These are phyloP conservation scores for Ceratocystis huliohia DNA, from an alignment of 2,329 filamentous ascomycete genomes.

Conservation along the genomic window DNA sequence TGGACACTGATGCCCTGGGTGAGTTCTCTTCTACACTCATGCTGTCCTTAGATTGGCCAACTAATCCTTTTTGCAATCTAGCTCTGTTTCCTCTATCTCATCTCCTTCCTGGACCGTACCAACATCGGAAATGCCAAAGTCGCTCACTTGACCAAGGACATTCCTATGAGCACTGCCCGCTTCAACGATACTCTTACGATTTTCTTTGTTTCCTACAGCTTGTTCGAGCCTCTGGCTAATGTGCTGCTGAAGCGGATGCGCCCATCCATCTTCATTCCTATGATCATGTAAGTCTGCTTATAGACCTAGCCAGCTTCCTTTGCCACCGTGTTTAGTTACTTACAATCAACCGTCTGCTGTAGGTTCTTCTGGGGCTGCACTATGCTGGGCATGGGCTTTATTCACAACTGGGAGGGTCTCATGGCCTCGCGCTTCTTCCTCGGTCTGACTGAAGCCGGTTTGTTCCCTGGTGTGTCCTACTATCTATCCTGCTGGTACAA, in stretches of 20 bases:
- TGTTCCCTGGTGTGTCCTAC: conserved; percentile 67
- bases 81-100: conserved; percentile 59
- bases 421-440: conserved; percentile 59
- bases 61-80: conserved; percentile 21
- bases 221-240: conserved; percentile 70
- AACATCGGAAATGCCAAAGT: conserved; percentile 64
- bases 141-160: conserved; percentile 40
- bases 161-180: conserved; percentile 49
- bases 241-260: conserved; percentile 62
- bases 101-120: conserved; percentile 62
- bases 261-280: conserved; percentile 67
- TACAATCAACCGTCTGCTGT: conserved; percentile 19
- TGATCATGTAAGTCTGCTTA: conserved; percentile 53
- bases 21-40: conserved; percentile 22
- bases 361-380: conserved; percentile 52
- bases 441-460: conserved; percentile 59
- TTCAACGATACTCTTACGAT: conserved; percentile 69
- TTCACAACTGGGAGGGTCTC: conserved; percentile 49
- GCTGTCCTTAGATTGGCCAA: not conserved
- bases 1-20: conserved; percentile 48
- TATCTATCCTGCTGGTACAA: conserved; percentile 79
- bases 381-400: conserved; percentile 59
- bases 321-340: conserved; percentile 2
- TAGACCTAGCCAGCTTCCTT: not conserved
- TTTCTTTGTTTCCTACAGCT: conserved; percentile 75